Conservation (phyloP, 2,329 filamentous ascomycete species). For the Lachnellula suecica region DNA sequence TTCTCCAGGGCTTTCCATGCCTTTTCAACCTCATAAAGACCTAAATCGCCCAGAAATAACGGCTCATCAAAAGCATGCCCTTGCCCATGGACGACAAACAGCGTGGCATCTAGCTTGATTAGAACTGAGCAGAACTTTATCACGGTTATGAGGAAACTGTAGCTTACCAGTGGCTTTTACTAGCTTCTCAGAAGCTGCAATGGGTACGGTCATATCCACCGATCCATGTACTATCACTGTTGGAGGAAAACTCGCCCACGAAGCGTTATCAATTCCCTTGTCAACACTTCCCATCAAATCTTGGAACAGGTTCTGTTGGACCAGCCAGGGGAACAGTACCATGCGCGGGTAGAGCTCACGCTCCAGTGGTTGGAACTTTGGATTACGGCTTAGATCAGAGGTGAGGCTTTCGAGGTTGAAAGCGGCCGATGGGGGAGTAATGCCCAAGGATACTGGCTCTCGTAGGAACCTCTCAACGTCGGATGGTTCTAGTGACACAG, state of each 20-base stretch:
- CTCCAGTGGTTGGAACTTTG: neutral
- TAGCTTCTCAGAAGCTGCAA: neutral
- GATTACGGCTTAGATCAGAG: constrained; percentile 5
- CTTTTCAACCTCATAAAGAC: neutral
- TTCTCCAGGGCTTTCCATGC: constrained; percentile 19
- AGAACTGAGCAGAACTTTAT: neutral
- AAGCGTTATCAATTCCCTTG: neutral
- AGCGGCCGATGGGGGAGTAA: neutral
- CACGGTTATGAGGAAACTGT: too few species aligned
- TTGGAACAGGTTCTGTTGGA: constrained; percentile 2
- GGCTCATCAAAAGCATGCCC: constrained; percentile 6
- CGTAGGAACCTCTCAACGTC: neutral
- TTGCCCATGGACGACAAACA: constrained; percentile 1
- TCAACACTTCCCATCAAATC: constrained; percentile 5
- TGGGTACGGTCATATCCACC: constrained; percentile 4
- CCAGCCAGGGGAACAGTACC: neutral
- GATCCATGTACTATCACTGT: constrained; percentile 11
- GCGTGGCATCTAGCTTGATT: neutral
- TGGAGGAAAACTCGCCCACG: constrained; percentile 6
- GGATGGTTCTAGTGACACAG: neutral
- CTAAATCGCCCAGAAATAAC: constrained; percentile 3
- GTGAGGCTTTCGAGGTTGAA: constrained; percentile 3
- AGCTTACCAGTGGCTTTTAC: constrained; percentile 3
- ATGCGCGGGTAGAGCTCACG: neutral
- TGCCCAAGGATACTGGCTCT: neutral